These are phyloP conservation scores for Xylogone sp. DNA, from an alignment of 2,329 filamentous ascomycete genomes.

Conservation along the genomic window DNA sequence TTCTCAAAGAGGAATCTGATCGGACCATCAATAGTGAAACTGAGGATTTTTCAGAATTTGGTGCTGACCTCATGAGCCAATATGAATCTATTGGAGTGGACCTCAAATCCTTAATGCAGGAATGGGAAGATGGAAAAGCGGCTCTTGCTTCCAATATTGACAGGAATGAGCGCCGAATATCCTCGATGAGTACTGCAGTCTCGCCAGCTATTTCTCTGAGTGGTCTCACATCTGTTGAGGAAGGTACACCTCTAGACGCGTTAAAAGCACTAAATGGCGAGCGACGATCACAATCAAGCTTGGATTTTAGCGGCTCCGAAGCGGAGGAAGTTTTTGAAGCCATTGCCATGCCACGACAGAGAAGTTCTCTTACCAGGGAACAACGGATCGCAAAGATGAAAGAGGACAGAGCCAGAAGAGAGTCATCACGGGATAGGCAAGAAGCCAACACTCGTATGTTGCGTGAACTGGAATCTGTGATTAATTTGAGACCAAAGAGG, in stretches of 20 bases:
- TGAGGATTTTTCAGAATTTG: constrained; percentile 69
- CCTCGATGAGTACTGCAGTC: constrained; percentile 51
- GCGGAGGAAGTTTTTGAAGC: constrained; percentile 87
- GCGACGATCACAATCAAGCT: constrained; percentile 43
- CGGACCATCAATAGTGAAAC: constrained; percentile 67
- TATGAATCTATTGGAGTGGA: constrained; percentile 94
- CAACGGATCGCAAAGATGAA: constrained; percentile 85
- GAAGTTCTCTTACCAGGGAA: constrained; percentile 72
- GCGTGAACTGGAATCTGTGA: constrained; percentile 86
- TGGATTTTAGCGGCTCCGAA: constrained; percentile 45
- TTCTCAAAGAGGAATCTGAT: constrained; percentile 86
- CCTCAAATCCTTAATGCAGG: constrained; percentile 72
- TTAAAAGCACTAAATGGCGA: constrained; percentile 78
- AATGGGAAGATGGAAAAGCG: constrained; percentile 86
- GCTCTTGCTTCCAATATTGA: constrained; percentile 79
- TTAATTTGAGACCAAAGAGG: constrained; percentile 51
- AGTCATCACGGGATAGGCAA: constrained; percentile 65
- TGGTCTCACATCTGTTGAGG: constrained; percentile 59
- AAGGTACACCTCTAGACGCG: constrained; percentile 63
- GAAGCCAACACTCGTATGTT: constrained; percentile 89
- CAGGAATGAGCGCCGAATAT: constrained; percentile 69
- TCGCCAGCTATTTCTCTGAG: constrained; percentile 63
- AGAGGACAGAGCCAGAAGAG: constrained; percentile 76
- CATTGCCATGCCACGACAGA: constrained; percentile 69
- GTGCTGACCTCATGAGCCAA: constrained; percentile 75